phyloP scores from a whole-genome alignment of 1,139 yeast species.

The Protomyces pachydermus region DNA sequence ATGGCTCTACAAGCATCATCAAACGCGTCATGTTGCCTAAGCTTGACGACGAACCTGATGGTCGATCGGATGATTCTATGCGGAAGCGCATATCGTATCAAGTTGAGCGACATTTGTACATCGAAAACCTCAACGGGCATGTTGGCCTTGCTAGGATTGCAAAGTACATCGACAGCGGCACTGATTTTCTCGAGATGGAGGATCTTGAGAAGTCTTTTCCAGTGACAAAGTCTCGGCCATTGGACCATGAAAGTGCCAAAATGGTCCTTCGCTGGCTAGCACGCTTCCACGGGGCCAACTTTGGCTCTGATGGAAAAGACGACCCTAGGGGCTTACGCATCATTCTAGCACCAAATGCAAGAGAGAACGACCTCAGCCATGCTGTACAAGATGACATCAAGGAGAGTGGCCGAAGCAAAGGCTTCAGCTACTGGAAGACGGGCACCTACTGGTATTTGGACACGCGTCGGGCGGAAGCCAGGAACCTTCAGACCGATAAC shows the following conservation, averaged over 20 bases:
- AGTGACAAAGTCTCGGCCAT: background rate
- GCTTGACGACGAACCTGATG: background rate
- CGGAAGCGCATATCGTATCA: conserved; percentile 1
- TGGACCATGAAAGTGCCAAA: background rate
- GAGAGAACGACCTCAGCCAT: too few relatives aligned
- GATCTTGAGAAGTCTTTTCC: background rate
- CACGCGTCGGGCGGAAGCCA: background rate
- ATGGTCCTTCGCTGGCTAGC: background rate
- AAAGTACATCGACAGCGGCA: background rate
- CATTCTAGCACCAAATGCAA: background rate
- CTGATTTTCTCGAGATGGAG: background rate
- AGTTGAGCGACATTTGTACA: conserved; percentile 3
- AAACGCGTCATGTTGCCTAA: background rate
- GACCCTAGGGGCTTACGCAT: background rate
- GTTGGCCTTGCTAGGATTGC: background rate
- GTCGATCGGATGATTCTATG: background rate
- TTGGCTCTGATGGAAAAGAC: background rate
- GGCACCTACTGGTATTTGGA: conserved; percentile 14
- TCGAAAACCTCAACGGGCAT: background rate
- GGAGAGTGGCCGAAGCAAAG: background rate
- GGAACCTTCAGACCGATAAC: background rate
- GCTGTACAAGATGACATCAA: background rate
- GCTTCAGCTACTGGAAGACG: background rate
- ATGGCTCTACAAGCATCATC: background rate
- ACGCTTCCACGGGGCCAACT: background rate